Conservation (phyloP, 805 yeast genomes). For the Candida incommunis region DNA sequence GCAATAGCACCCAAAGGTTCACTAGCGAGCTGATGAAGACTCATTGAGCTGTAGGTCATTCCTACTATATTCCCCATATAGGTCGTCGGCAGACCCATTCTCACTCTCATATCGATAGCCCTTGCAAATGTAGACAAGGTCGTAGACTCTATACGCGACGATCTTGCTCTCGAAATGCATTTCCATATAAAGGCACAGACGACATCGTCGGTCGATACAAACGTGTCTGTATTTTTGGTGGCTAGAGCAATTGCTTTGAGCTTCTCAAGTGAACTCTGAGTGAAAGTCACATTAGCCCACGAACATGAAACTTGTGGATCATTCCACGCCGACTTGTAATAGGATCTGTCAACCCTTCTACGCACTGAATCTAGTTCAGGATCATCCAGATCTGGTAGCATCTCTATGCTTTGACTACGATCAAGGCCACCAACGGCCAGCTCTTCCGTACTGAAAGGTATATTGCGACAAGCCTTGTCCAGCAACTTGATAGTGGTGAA, state of each 20-base stretch:
- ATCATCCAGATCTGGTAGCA: too few relatives aligned
- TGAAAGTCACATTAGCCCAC: background rate
- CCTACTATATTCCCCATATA: constrained; percentile 7
- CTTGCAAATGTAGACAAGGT: constrained; percentile 3
- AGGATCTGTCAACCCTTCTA: background rate
- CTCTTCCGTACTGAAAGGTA: background rate
- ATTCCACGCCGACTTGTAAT: background rate
- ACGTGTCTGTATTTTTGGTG: background rate
- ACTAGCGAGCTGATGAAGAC: background rate
- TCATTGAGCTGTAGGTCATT: constrained; percentile 3
- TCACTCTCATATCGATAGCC: constrained; percentile 5
- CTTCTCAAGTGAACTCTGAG: background rate
- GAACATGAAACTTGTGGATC: background rate
- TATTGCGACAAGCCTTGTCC: background rate
- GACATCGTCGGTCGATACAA: background rate
- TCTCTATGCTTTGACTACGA: background rate
- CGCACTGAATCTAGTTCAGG: too few relatives aligned
- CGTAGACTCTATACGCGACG: background rate
- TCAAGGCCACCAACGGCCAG: background rate
- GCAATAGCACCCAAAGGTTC: constrained; percentile 6
- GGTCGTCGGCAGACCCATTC: constrained; percentile 1
- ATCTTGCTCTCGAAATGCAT: background rate
- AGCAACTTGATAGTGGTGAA: background rate
- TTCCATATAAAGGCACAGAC: background rate
- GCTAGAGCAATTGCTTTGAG: background rate